Evolutionary conservation across 2,329 filamentous ascomycete genomes (phyloP).

Genomic region (Pyrenophora teres): DNA sequence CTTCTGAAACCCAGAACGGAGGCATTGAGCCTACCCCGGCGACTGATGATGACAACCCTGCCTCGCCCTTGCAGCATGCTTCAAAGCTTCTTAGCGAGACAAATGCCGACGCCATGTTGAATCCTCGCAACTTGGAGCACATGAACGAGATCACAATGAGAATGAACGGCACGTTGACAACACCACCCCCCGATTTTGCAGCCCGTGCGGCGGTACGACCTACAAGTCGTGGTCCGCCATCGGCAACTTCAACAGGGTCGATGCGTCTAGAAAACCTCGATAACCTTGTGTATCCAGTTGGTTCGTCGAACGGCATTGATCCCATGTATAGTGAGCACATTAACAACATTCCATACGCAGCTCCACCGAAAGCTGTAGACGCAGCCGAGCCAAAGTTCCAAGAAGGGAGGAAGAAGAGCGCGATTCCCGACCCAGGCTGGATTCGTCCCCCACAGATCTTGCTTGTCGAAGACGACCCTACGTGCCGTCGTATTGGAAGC

Average conservation of each 20-base stretch:
- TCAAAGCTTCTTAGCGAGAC: slow-evolving; percentile 69
- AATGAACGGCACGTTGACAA: slow-evolving; percentile 60
- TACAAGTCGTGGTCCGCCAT: slow-evolving; percentile 52
- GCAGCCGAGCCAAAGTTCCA: slow-evolving; percentile 53
- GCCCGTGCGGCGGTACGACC: slow-evolving; percentile 54
- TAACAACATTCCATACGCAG: slow-evolving; percentile 86
- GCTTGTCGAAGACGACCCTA: slow-evolving; percentile 82
- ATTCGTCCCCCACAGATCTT: slow-evolving; percentile 75
- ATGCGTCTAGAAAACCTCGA: slow-evolving; percentile 65
- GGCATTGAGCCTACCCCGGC: slow-evolving; percentile 50
- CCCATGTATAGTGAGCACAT: slow-evolving; percentile 94
- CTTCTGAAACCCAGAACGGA: slow-evolving; percentile 49
- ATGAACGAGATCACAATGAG: slow-evolving; percentile 64
- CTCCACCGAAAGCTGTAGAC: slow-evolving; percentile 68
- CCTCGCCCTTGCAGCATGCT: slow-evolving; percentile 70
- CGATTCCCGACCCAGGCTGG: slow-evolving; percentile 67
- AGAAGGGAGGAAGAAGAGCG: slow-evolving; percentile 65
- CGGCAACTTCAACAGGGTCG: slow-evolving; percentile 56
- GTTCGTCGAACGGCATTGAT: slow-evolving; percentile 88
- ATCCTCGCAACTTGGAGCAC: slow-evolving; percentile 66
- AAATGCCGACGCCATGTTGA: slow-evolving; percentile 68
- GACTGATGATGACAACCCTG: slow-evolving; percentile 64
- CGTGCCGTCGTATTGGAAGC: slow-evolving; percentile 68
- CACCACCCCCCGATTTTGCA: slow-evolving; percentile 59
- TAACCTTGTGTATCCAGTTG: slow-evolving; percentile 85